phyloP scores from a whole-genome alignment of 2,329 filamentous ascomycete species.

The Trichoderma asperellum region DNA sequence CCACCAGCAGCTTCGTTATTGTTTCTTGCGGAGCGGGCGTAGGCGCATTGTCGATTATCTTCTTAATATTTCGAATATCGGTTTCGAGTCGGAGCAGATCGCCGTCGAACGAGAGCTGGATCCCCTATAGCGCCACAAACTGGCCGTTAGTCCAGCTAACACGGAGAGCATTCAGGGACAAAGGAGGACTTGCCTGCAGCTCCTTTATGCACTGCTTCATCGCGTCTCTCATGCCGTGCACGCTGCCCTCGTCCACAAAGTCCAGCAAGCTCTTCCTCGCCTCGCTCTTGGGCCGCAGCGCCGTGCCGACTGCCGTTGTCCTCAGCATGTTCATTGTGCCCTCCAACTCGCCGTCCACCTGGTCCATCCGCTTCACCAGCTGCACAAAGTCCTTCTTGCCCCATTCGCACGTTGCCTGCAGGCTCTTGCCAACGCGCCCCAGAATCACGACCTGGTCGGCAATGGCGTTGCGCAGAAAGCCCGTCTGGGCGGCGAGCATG shows the following conservation, averaged over 20 bases:
- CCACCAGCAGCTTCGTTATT: conserved; percentile 59
- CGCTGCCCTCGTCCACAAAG: conserved; percentile 74
- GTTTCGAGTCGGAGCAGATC: conserved; percentile 76
- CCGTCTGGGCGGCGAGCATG: conserved; percentile 69
- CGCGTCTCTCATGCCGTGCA: conserved; percentile 66
- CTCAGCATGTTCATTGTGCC: conserved; percentile 68
- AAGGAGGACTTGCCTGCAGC: conserved; percentile 58
- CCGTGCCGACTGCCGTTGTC: conserved; percentile 65
- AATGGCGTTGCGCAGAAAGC: conserved; percentile 68
- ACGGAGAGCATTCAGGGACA: conserved; percentile 8
- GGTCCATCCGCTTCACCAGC: conserved; percentile 67
- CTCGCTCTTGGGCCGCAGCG: conserved; percentile 63
- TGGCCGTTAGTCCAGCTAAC: neutral
- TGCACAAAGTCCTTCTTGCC: conserved; percentile 64
- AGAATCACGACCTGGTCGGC: conserved; percentile 59
- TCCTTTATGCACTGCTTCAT: conserved; percentile 73
- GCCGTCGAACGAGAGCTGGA: conserved; percentile 74
- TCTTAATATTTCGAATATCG: conserved; percentile 69
- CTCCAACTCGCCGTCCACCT: conserved; percentile 65
- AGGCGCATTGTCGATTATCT: conserved; percentile 54
- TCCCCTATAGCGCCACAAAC: conserved; percentile 45
- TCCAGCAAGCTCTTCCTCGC: conserved; percentile 68
- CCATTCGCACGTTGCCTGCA: conserved; percentile 60
- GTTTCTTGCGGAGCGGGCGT: conserved; percentile 41
- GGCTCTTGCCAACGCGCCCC: conserved; percentile 52